These are phyloP conservation scores for Powellomyces hirtus DNA, from an alignment of 192 early-diverging fungal species.

Conservation along the genomic window DNA sequence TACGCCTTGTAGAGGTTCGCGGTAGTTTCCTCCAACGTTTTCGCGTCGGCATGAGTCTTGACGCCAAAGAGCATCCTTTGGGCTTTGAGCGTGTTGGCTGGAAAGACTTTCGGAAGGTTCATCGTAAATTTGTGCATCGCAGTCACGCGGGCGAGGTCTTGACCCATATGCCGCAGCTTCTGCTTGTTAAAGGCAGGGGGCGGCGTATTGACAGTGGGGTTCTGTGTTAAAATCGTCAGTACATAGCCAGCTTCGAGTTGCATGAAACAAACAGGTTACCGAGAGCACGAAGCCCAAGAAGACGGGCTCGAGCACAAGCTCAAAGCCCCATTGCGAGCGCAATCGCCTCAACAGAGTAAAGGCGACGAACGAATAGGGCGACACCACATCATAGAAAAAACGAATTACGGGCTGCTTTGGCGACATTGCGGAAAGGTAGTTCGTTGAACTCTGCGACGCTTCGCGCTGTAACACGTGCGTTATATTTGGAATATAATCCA, in stretches of 20 bases:
- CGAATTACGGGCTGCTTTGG: neutral
- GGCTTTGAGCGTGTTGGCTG: slow-evolving; percentile 26
- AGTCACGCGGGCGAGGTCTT: slow-evolving; percentile 12
- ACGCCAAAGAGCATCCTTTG: slow-evolving; percentile 35
- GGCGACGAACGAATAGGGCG: slow-evolving; percentile 26
- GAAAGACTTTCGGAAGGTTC: slow-evolving; percentile 26
- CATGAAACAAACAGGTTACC: neutral
- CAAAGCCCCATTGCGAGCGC: slow-evolving; percentile 28
- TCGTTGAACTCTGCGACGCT: too few relatives aligned
- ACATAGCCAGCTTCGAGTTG: neutral
- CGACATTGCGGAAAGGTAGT: too few relatives aligned
- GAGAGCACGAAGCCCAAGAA: slow-evolving; percentile 35
- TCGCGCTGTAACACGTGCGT: too few relatives aligned
- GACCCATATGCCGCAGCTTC: slow-evolving; percentile 36
- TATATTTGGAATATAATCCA: too few relatives aligned
- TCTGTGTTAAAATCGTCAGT: neutral
- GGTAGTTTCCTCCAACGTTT: neutral
- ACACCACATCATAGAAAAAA: slow-evolving; percentile 33
- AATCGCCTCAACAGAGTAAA: slow-evolving; percentile 27
- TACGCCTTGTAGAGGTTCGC: slow-evolving; percentile 1
- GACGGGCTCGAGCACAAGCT: slow-evolving; percentile 33
- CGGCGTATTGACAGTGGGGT: slow-evolving; percentile 5
- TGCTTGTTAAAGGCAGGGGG: slow-evolving; percentile 41
- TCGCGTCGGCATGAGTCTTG: neutral
- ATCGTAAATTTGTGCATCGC: slow-evolving; percentile 1